Percentiles rank a stretch among this genome's conserved stretches.
phyloP scores from a whole-genome alignment of 2,329 filamentous ascomycete species.

The Fusarium burgessii region DNA sequence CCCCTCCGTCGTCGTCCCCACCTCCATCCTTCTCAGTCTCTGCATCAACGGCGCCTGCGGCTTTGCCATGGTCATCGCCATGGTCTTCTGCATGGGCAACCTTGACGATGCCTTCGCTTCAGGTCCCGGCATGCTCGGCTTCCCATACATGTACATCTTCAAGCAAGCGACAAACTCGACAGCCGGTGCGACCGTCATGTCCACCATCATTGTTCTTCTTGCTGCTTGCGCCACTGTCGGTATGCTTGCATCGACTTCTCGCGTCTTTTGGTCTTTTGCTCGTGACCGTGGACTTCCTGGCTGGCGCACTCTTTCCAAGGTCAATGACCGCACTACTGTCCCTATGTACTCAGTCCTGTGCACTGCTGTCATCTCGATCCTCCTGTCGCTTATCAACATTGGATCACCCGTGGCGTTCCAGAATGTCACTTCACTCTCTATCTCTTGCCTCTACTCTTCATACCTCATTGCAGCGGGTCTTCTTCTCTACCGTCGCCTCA shows the following conservation, averaged over 20 bases:
- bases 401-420: constrained; percentile 49
- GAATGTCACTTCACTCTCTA: constrained; percentile 49
- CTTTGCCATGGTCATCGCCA: constrained; percentile 67
- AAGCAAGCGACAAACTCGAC: constrained; percentile 61
- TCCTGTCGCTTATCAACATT: constrained; percentile 52
- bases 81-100: constrained; percentile 66
- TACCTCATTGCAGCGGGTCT: constrained; percentile 48
- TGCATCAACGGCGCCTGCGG: constrained; percentile 64
- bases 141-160: constrained; percentile 71
- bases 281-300: constrained; percentile 50
- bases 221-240: constrained; percentile 62
- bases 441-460: constrained; percentile 48
- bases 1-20: constrained; percentile 62
- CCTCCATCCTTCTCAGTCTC: constrained; percentile 62
- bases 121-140: constrained; percentile 56
- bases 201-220: constrained; percentile 61
- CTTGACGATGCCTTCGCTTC: constrained; percentile 57
- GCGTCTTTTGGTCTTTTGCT: constrained; percentile 67
- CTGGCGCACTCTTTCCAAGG: constrained; percentile 46
- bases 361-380: constrained; percentile 45
- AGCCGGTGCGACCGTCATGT: constrained; percentile 63
- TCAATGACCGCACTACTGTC: constrained; percentile 46
- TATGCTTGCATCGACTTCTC: constrained; percentile 68
- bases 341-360: constrained; percentile 46
- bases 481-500: constrained; percentile 48